Base-by-base conservation (phyloP, 2,329 filamentous ascomycete genomes). In the Colletotrichum sp. region DNA sequence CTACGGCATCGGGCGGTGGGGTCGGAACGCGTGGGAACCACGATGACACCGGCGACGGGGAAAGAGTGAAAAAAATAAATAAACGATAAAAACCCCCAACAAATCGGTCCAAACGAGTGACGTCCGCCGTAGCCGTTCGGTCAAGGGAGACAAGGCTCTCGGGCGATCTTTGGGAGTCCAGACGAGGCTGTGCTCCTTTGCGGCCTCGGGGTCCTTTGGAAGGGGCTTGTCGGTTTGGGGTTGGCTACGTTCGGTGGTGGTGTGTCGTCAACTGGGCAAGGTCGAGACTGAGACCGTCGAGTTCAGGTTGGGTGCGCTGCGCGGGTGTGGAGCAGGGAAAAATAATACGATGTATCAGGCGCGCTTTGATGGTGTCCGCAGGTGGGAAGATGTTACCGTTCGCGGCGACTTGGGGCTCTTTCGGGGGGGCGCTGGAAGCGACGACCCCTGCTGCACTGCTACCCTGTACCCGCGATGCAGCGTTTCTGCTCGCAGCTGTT, bases 311-410 rank as follows among this genome's bases (percentile, higher is more conserved):
- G 43, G 63, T 68, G 69, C 69, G 69, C 43, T 34, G 68, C 36
- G 56, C 24, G 28, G 69, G 69, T 73, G 73, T 75, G 73, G 73
- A 69, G 73, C 69, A 73, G 56, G 13, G 32, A 67, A 75, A 73
- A 75, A 73, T 36, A 69, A 73, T 73, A 73, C 63, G 73, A 69
- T 73, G 69, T 75, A 73, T 73, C 73, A 75, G 73, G 73, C 73
- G 69, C 58, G 73, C 73, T 73, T 73, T 64, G 63, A 75, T 68
- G 34, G 34, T 58, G 32, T 38, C 52, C 55, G 55, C 52, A 59
- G 66, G 64, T 73, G 73, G 73, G 69, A 75, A 48, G 73, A 73
- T 73, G 70, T 58, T 72, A 74, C 73, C 69, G 62, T 74, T 74
- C 62, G 73, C 73, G 73, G 62, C 62, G 55, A 58, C 48, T 48